These are phyloP conservation scores for Sporothrix phasma DNA, from an alignment of 2,329 filamentous ascomycete genomes.

Conservation along the genomic window DNA sequence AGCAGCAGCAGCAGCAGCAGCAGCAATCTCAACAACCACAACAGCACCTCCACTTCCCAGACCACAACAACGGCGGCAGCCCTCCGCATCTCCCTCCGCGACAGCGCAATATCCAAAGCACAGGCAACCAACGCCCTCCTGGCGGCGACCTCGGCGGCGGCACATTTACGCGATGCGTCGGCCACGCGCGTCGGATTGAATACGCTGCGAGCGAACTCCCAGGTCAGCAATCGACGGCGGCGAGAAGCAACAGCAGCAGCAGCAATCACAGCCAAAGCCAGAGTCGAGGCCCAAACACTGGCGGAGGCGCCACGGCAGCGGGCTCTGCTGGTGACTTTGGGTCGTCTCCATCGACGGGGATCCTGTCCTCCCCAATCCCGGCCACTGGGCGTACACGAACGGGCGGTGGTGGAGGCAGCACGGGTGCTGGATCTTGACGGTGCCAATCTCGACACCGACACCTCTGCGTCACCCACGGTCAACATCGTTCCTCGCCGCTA, in stretches of 20 bases:
- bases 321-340: neutral
- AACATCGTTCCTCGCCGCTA: slow-evolving; percentile 52
- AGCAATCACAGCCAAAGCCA: slow-evolving; percentile 6
- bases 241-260: slow-evolving; percentile 10
- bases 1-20: neutral
- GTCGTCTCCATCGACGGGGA: neutral
- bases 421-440: neutral
- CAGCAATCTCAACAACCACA: neutral
- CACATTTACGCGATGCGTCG: neutral
- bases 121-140: slow-evolving; percentile 28
- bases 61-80: slow-evolving; percentile 11
- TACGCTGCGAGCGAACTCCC: slow-evolving; percentile 20
- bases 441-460: neutral
- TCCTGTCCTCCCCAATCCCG: neutral
- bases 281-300: neutral
- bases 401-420: neutral
- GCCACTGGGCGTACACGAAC: neutral
- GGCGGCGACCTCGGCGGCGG: slow-evolving; percentile 35
- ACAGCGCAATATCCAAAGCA: slow-evolving; percentile 23
- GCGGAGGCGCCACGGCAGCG: no score
- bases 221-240: slow-evolving; percentile 1
- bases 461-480: slow-evolving; percentile 24
- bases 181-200: slow-evolving; percentile 9
- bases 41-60: neutral
- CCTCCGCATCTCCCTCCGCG: slow-evolving; percentile 16